phyloP scores from a whole-genome alignment of 305 asterid species.

The Plantago lanceolata region DNA sequence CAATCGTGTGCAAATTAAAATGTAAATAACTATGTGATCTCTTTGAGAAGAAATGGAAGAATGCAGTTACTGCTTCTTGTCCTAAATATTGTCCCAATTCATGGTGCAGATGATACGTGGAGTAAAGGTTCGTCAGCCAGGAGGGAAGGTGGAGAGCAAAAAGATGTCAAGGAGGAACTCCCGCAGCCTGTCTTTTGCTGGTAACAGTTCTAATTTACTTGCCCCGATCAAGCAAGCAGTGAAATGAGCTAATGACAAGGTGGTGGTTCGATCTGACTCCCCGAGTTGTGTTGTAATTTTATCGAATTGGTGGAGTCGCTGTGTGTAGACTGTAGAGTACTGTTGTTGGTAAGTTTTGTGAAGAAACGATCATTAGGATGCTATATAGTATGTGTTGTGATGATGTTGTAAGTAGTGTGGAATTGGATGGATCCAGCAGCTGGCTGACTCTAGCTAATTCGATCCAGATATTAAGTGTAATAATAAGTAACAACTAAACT shows the following conservation, averaged over 20 bases:
- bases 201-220: conserved; percentile 36
- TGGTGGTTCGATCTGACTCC: conserved; percentile 1
- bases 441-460: not conserved
- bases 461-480: not conserved
- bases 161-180: conserved; percentile 56
- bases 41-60: no score
- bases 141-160: conserved; percentile 54
- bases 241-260: conserved; percentile 17
- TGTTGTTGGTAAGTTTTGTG: not conserved
- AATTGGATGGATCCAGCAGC: not conserved
- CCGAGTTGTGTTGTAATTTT: not conserved
- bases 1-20: no score
- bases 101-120: conserved; percentile 80
- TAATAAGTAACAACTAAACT: not conserved
- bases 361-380: not conserved
- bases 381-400: conserved; percentile 3
- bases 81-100: no score
- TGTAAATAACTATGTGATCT: no score
- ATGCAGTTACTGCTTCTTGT: no score
- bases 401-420: conserved; percentile 7
- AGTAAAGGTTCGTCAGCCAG: conserved; percentile 76
- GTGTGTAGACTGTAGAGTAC: no score
- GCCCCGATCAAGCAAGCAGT: conserved; percentile 42
- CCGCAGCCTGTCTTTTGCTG: conserved; percentile 34
- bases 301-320: not conserved